Base-by-base conservation (phyloP, 1,284 basidiomycete species). In the Anthracocystis panici-leucophaei region DNA sequence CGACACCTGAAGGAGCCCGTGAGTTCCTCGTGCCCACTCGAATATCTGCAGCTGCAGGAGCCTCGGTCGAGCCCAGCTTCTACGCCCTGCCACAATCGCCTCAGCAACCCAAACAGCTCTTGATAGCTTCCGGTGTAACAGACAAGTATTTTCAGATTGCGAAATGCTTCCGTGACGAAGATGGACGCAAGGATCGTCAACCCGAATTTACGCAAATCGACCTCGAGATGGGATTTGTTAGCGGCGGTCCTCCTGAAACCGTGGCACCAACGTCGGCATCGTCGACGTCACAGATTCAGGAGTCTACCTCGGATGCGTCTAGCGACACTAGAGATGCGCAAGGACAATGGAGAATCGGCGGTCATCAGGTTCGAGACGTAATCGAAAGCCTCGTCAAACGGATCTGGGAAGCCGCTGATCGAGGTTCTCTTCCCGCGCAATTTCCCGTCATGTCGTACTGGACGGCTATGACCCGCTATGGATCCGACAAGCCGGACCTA, bases 121-220 rank as follows among this genome's bases (percentile, higher is more conserved):
- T 97, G 59, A 92, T 97, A 51, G 92, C 92, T 62, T 96, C 94
- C 5, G 95, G 94, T n/a, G 91, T 90, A 1, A 89, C 95, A 6
- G 92, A 94, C 82, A 90, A 89, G 73, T 97, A 97, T 86, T 97
- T 91, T 86, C 95, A 97, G 86, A 89, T 97, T 62, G 95, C 95
- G 16, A 90, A 90, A 76, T 97, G 95, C 86, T 97, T 97, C 88
- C 90, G 95, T 44, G 95, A 97, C 85, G 95, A 97, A 85, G 94
- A 94, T 82, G 93, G 94, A 2, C 89, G 95, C 64, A 94, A 92
- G 86, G 95, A 97, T 86, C 89, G 95, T 31, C 95, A 97, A 84
- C 94, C 95, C 0, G 95, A 97, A 86, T 97, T 97, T 86, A 97
- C 95, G 21, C 95, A 97, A 87, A 89, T 97, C 72, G 95, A 97